Base-by-base conservation (phyloP, 176 grass and related monocot species). In the Aegilops bicornis region DNA sequence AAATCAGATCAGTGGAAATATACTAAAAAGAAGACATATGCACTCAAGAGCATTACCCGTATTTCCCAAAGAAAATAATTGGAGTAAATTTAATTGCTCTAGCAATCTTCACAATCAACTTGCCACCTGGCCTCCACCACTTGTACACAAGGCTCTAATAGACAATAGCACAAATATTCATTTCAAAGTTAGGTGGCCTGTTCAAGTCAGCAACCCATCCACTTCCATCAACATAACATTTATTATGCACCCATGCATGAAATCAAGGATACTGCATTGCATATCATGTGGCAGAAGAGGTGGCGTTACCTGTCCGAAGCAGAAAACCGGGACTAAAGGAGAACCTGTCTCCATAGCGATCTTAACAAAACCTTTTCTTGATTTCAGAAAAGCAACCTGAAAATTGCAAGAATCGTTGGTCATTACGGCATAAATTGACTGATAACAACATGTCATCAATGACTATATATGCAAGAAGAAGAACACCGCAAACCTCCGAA, bases 1-100 rank as follows among this genome's bases (percentile, higher is more conserved):
- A 47, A 15, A 82, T 85, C 9, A 86, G 33, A 52, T 82, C 20
- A 19, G 20, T 37, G 90, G 8, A 22, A 62, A 17, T 79, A 20
- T 86, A 79, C 20, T 70, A 14, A 85, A 16, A 17, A 14, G 1
- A 74, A 15, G 6, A 39, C 30, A 68, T 32, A 15, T 27, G 24
- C 23, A 56, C 5, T 65, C 65, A 37, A 82, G 43, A 12, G 60
- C 8, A 17, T 54, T 94, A 96, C 93, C 96, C 93, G 5, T 86
- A 90, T 90, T 89, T 96, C 56, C 96, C 96, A 88, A 92, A 98
- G 71, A 95, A 98, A 58, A 98, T 78, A 47, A 96, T 87, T 70
- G 97, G 97, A 63, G 93, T 94, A 91, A 98, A 96, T 73, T 98
- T 98, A 22, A 98, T 91, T 40, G 92, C 93, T 87, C 94, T 90